phyloP scores from a whole-genome alignment of 2,329 filamentous ascomycete genomes.

The Xylariaceae sp. region DNA sequence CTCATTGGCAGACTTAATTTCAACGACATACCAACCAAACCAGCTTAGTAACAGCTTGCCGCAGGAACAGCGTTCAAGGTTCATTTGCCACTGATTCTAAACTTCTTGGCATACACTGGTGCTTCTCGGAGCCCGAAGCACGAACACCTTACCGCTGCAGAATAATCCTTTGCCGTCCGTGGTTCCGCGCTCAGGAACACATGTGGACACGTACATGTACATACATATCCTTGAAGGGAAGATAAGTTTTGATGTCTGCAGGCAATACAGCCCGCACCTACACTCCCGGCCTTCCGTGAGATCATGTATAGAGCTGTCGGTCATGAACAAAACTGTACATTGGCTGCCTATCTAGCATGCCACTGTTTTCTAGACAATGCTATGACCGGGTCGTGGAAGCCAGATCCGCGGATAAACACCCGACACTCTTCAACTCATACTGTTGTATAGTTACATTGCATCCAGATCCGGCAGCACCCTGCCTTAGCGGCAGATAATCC shows the following conservation, averaged over 20 bases:
- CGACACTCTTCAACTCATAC: slow-evolving; percentile 1
- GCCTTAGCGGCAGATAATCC: slow-evolving; percentile 22
- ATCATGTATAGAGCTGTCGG: no score
- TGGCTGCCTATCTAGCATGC: no score
- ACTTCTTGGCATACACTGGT: background rate
- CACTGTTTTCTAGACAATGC: background rate
- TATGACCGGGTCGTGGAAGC: background rate
- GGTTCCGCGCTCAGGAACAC: background rate
- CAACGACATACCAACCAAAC: background rate
- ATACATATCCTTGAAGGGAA: background rate
- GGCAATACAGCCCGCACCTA: background rate
- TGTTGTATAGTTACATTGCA: slow-evolving; percentile 10
- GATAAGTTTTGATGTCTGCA: background rate
- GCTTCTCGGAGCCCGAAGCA: background rate
- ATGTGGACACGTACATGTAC: background rate
- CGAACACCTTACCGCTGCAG: background rate
- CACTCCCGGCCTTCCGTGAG: no score
- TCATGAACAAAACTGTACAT: no score
- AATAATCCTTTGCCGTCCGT: background rate
- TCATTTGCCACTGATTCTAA: background rate
- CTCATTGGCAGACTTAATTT: background rate
- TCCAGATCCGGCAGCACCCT: slow-evolving; percentile 11
- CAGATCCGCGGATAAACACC: background rate
- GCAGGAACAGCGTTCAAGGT: background rate
- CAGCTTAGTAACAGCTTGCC: slow-evolving; percentile 1